Evolutionary conservation across 805 yeast genomes (phyloP).

Genomic region (Yamadazyma insecticola): DNA sequence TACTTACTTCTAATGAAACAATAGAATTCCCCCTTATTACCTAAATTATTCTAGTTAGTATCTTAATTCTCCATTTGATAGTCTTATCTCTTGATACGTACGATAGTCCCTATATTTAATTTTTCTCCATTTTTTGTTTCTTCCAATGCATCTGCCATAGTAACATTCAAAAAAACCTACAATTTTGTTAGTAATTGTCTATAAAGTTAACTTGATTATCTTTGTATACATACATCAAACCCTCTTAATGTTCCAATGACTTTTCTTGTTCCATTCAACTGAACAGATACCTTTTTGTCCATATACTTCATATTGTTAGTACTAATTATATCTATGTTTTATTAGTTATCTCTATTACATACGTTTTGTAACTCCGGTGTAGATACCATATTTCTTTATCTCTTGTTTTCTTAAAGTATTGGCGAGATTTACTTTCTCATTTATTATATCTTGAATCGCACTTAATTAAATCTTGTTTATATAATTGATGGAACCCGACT

Average conservation of each 20-base stretch:
- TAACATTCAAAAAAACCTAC: constrained; percentile 65
- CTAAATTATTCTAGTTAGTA: constrained; percentile 18
- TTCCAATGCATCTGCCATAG: constrained; percentile 68
- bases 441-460: too few species aligned
- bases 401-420: too few species aligned
- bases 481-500: too few species aligned
- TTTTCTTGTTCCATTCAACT: constrained; percentile 73
- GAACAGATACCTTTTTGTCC: constrained; percentile 70
- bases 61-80: too few species aligned
- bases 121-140: constrained; percentile 47
- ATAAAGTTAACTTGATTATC: too few species aligned
- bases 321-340: constrained; percentile 1
- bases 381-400: constrained; percentile 53
- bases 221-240: constrained; percentile 52
- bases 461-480: too few species aligned
- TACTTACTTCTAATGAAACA: constrained; percentile 61
- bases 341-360: constrained; percentile 20
- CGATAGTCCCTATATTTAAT: constrained; percentile 61
- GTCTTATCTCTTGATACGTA: constrained; percentile 14
- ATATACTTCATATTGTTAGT: constrained; percentile 48
- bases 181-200: constrained; percentile 21
- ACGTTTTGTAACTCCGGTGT: constrained; percentile 58
- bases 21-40: constrained; percentile 77
- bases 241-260: constrained; percentile 83
- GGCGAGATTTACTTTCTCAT: too few species aligned